These are phyloP conservation scores for Holtermanniella nyarrowii DNA, from an alignment of 768 basidiomycete species.

Conservation along the genomic window DNA sequence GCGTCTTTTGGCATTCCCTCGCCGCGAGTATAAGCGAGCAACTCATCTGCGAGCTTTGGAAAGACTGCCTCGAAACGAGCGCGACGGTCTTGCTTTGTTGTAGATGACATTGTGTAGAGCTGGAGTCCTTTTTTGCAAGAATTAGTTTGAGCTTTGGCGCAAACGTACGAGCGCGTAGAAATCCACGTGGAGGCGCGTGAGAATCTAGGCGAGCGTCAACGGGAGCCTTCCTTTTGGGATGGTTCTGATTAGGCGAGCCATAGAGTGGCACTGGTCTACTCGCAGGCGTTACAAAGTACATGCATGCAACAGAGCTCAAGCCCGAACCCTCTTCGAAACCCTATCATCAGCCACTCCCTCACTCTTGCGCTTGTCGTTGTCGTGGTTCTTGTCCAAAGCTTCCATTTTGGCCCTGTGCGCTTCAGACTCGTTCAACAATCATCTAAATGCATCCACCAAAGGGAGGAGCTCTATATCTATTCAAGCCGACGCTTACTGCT, in stretches of 20 bases:
- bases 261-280: too few relatives aligned
- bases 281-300: too few relatives aligned
- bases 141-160: too few relatives aligned
- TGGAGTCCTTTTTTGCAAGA: too few relatives aligned
- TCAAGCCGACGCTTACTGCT: constrained; percentile 21
- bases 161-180: too few relatives aligned
- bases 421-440: not conserved
- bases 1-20: constrained; percentile 78
- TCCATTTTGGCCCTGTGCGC: not conserved
- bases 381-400: too few relatives aligned
- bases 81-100: constrained; percentile 23
- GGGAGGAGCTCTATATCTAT: not conserved
- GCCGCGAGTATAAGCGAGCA: constrained; percentile 55
- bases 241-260: too few relatives aligned
- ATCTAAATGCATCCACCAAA: not conserved
- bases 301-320: too few relatives aligned
- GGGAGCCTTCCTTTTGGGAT: too few relatives aligned
- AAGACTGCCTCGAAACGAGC: constrained; percentile 61
- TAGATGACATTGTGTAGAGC: too few relatives aligned
- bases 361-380: not conserved
- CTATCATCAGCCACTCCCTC: not conserved
- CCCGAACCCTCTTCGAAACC: not conserved
- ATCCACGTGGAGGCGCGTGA: too few relatives aligned
- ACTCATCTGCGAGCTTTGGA: constrained; percentile 61
- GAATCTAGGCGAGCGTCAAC: too few relatives aligned